A percentile compares a stretch with the other conserved stretches of the same genome.
Evolutionary conservation across 805 yeast genomes (phyloP).

Genomic region (Brettanomyces nanus): DNA sequence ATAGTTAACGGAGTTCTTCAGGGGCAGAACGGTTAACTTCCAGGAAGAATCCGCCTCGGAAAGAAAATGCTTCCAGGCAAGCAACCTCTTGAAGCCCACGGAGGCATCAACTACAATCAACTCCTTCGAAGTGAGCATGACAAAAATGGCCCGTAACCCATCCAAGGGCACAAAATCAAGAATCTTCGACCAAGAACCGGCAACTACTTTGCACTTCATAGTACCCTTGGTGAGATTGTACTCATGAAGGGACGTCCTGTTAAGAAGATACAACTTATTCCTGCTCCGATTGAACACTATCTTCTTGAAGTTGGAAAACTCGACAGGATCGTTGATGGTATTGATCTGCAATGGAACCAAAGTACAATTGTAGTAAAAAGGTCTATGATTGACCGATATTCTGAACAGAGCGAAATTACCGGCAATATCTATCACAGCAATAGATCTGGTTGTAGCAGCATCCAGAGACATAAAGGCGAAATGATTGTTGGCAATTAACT

Average conservation of each 20-base stretch:
- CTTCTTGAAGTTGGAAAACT: conserved; percentile 48
- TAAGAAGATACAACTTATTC: conserved; percentile 26
- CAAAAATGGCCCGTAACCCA: conserved; percentile 27
- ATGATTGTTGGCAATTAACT: conserved; percentile 13
- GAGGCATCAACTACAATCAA: conserved; percentile 41
- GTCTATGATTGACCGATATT: not conserved
- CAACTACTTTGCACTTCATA: conserved; percentile 32
- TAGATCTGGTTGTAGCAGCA: not conserved
- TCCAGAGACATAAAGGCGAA: conserved; percentile 23
- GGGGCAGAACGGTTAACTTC: conserved; percentile 24
- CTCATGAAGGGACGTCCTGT: conserved; percentile 36
- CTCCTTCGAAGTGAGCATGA: conserved; percentile 61
- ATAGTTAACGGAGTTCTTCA: conserved; percentile 5
- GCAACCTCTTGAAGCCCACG: conserved; percentile 32
- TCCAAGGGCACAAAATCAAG: conserved; percentile 31
- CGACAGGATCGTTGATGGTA: conserved; percentile 35
- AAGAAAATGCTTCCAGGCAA: conserved; percentile 71
- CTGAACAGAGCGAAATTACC: conserved; percentile 44
- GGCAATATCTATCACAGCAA: conserved; percentile 34
- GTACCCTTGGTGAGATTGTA: conserved; percentile 24
- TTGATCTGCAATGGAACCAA: conserved; percentile 4
- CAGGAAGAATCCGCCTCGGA: conserved; percentile 48
- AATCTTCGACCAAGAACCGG: conserved; percentile 46
- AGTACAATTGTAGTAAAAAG: not conserved
- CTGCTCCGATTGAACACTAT: conserved; percentile 35